Conservation (phyloP, 2,329 filamentous ascomycete genomes). For the Ophiosphaerella narmari region DNA sequence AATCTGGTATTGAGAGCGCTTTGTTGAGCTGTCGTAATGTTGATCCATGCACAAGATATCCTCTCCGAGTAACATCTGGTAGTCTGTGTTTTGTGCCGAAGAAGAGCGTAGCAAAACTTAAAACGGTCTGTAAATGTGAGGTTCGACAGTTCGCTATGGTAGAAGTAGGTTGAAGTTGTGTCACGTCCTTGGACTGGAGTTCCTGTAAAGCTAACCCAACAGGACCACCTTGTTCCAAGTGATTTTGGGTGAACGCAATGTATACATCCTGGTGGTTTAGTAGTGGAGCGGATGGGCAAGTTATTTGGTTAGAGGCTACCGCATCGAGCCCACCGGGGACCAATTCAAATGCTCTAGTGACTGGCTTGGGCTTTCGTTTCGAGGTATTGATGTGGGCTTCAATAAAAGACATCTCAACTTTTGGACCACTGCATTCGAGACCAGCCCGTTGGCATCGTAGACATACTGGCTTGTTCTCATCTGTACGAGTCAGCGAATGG, state of each 20-base stretch:
- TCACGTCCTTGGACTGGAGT: slow-evolving; percentile 20
- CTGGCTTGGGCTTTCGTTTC: slow-evolving; percentile 14
- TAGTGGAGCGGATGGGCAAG: not conserved
- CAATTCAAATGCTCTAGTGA: not conserved
- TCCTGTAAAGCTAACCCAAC: slow-evolving; percentile 27
- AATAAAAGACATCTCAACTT: slow-evolving; percentile 26
- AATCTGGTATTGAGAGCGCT: slow-evolving; percentile 24
- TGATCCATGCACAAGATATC: slow-evolving; percentile 29
- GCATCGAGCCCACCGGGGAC: not conserved
- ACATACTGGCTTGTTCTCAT: slow-evolving; percentile 33
- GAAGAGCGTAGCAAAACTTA: slow-evolving; percentile 31
- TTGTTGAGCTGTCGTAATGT: slow-evolving; percentile 30
- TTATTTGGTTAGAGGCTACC: not conserved
- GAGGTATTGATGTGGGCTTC: slow-evolving; percentile 33
- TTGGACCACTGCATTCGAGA: slow-evolving; percentile 30
- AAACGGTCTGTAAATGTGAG: slow-evolving; percentile 18
- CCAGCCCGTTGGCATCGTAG: slow-evolving; percentile 29
- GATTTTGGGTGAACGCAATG: slow-evolving; percentile 28
- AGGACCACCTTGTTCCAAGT: slow-evolving; percentile 25
- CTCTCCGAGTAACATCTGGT: slow-evolving; percentile 16
- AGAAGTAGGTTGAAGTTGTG: not conserved
- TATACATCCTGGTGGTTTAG: slow-evolving; percentile 27
- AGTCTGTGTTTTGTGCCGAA: slow-evolving; percentile 31
- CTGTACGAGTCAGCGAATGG: slow-evolving; percentile 9
- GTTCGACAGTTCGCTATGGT: slow-evolving; percentile 1